Base-by-base conservation (phyloP, 306 rosid genomes). In the Prunus mume region DNA sequence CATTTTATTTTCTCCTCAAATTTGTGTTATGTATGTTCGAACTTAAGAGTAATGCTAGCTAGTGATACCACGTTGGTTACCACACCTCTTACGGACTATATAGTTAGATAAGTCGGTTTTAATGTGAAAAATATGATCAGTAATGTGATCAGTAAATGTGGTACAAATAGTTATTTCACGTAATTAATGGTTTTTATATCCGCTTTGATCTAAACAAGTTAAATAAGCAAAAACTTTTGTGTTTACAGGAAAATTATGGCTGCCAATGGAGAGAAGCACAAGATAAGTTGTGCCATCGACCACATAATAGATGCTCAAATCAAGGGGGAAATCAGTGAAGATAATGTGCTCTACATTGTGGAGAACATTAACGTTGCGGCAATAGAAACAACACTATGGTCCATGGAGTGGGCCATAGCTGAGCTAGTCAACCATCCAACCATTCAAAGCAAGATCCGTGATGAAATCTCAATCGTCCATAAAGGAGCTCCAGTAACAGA, bases 371-470 rank as follows among this genome's bases (percentile, higher is more conserved):
- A 84, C 27, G 86, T 81, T 65, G 97, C 96, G 61, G 97, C 96
- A 70, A 90, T 93, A 77, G 94, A 93, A 67, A 93, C 96, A 58
- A 90, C 97, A 19, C 76, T 93, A 43, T 89, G 97, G 96, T 93
- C 96, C 5, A 93, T 93, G 92, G 97, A 93, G 38, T 90, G 97
- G 97, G 94, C 90, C 22, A 93, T 90, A 78, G 97, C 96, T 12
- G 96, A 93, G 86, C 50, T 93, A 65, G 97, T 93, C 4, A 93
- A 89, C 50, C 77, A 90, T 75, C 96, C 96, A 70, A 66, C 19
- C 0, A 89, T 90, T 1, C 97, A 93, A 72, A 54, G 30, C 56
- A 91, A 89, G 77, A 85, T 93, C 46, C 88, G 96, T 0, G 79
- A 93, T 0, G 97, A 90, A 72, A 87, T 89, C 79, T 78, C 89